Evolutionary conservation across 192 early-diverging fungal species (phyloP), one percentile per base, ranked within the genome.

Genomic region (Helicostylum pulchrum): DNA sequence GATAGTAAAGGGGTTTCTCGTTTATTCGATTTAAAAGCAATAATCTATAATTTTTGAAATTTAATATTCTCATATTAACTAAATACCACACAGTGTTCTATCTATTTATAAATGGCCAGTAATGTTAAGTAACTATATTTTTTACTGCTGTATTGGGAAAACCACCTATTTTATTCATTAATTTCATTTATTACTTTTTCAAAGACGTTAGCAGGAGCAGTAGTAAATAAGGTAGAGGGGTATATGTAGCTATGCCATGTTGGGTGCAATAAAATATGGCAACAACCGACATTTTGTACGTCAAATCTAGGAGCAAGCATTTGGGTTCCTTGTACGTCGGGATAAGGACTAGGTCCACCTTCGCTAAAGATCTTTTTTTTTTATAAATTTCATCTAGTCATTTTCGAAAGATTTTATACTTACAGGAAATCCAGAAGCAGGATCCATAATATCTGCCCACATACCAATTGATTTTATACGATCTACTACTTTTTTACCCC

Each of bases 401-500:
- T 36, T 36, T 32, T 10, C n/a, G 15, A 42, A 19, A 42, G 68
- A 87, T 74, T 54, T n/a, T 17, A 30, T 44, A 63, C 74, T 76
- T 83, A 88, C 87, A 3, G 91, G 87, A 66, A 81, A 91, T 5
- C 95, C 95, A 15, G 91, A 93, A 48, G 91, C 89, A 17, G 95
- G 95, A 68, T 97, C 95, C 39, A 92, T 94, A 45, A 94, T 72
- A 73, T 97, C 95, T 0, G 90, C 90, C 93, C 93, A 97, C 79
- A 86, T 80, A 6, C 88, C 90, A 31, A 71, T 57, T 17, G 74
- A 60, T 43, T 76, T 72, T 26, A 93, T 70, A 5, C 78, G 70
- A 6, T 77, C 48, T 31, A 87, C 80, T 3, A 93, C 64, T 15
- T 72, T 69, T 45, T 78, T 79, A 19, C 84, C 88, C 88, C 89